Evolutionary conservation across 495 filamentous ascomycete species (phyloP), one percentile per base, ranked within the genome.

Genomic region (Tuber calosporum): DNA sequence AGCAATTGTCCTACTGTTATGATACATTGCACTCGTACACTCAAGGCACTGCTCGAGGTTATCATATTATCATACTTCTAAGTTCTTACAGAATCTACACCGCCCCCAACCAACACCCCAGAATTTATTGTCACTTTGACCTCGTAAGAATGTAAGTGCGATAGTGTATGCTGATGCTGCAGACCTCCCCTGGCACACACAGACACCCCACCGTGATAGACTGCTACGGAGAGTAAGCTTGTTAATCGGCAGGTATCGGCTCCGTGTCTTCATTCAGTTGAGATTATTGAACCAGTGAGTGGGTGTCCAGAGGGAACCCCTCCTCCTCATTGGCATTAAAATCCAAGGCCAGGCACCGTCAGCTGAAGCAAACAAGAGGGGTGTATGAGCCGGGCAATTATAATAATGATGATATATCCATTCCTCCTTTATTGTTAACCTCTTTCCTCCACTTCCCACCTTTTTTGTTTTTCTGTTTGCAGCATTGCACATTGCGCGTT

Each of bases 341-440:
- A 62, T 62, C 53, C 53, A 62, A 62, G 53, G 6, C 53, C 53
- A 62, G 53, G 53, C 53, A 62, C 53, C 53, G 53, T 62, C 53
- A 62, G 53, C 53, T 34, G 26, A 62, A 62, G 53, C 26, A 62
- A 62, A 53, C n/a, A n/a, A 62, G 53, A 62, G 53, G 26, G 53
- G 26, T 62, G 13, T 62, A 17, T 17, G 53, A 62, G 34, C 53
- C 1, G 26, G 53, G 26, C 26, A 7, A 34, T 17, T 62, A 30
- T 34, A 34, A 62, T 34, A 34, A 62, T 62, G 34, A 34, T 62
- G 34, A 34, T 62, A 34, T 19, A 62, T 34, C 26, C 13, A 62
- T 62, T 62, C 53, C 53, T 15, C 48, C 48, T 58, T 30, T 62
- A 11, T 15, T 62, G 53, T 62, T 26, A 15, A 34, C 17, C 26